These are phyloP conservation scores for Scheffersomyces segobiensis DNA, from an alignment of 1,139 yeast species.

Conservation along the genomic window DNA sequence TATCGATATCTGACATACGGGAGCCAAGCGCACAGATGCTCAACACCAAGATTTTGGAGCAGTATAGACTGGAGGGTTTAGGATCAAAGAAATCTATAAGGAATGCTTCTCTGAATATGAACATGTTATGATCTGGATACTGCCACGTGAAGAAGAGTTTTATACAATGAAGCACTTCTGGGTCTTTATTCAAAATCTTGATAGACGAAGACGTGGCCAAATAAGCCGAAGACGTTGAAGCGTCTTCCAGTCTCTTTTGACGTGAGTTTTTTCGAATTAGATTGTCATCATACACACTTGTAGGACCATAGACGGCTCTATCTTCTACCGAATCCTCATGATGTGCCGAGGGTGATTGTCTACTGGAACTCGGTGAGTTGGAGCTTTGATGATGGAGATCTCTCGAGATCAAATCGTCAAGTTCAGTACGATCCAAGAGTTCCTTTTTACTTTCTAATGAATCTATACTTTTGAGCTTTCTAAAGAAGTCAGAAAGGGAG, in stretches of 20 bases:
- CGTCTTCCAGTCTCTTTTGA: conserved; percentile 20
- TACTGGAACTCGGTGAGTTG: conserved; percentile 5
- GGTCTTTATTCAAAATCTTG: conserved; percentile 34
- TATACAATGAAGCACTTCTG: conserved; percentile 49
- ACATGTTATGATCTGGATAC: conserved; percentile 64
- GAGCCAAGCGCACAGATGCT: conserved; percentile 62
- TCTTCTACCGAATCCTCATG: conserved; percentile 9
- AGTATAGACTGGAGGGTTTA: conserved; percentile 45
- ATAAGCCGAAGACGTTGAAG: conserved; percentile 9
- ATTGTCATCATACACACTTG: conserved; percentile 47
- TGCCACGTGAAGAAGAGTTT: conserved; percentile 64
- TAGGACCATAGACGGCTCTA: conserved; percentile 49
- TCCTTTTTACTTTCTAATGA: conserved; percentile 21
- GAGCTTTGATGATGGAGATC: neutral
- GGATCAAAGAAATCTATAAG: conserved; percentile 57
- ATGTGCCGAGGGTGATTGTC: neutral
- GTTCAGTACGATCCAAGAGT: conserved; percentile 3
- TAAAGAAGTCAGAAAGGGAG: conserved; percentile 24
- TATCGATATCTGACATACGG: conserved; percentile 45
- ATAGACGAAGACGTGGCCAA: conserved; percentile 10
- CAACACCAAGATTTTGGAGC: conserved; percentile 51
- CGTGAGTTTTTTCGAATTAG: conserved; percentile 23
- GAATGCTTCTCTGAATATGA: conserved; percentile 66
- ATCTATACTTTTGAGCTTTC: conserved; percentile 20
- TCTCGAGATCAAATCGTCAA: conserved; percentile 5